These are phyloP conservation scores for Penicillium nucicola DNA, from an alignment of 495 filamentous ascomycete species.

Conservation along the genomic window DNA sequence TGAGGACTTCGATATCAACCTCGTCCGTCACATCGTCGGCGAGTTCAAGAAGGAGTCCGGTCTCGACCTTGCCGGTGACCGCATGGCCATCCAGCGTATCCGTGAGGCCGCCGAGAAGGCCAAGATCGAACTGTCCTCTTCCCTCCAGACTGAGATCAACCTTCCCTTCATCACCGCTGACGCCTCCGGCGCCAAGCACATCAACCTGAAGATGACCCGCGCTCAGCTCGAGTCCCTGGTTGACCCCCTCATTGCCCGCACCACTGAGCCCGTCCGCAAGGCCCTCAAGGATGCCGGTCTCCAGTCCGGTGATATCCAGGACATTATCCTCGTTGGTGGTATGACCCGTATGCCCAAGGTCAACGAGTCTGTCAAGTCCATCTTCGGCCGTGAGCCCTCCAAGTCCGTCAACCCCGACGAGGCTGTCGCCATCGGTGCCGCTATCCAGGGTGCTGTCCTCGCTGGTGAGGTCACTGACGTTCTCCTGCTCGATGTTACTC, in stretches of 20 bases:
- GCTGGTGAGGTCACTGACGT: conserved; percentile 96
- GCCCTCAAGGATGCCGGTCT: conserved; percentile 96
- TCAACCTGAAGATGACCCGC: conserved; percentile 91
- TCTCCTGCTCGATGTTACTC: conserved; percentile 93
- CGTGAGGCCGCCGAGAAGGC: conserved; percentile 99
- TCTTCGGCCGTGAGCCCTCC: conserved; percentile 96
- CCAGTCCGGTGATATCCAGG: conserved; percentile 93
- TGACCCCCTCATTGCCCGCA: conserved; percentile 83
- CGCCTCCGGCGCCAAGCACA: conserved; percentile 92
- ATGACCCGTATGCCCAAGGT: conserved; percentile 99
- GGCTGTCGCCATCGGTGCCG: conserved; percentile 97
- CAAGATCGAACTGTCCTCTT: conserved; percentile 98
- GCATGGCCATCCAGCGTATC: conserved; percentile 99
- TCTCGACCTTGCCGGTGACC: conserved; percentile 87
- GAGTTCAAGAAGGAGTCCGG: conserved; percentile 96
- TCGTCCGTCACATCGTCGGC: conserved; percentile 91
- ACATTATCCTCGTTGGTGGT: conserved; percentile 97
- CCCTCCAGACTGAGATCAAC: conserved; percentile 96
- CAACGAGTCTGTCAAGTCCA: conserved; percentile 91
- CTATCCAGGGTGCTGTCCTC: conserved; percentile 95
- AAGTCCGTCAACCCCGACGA: conserved; percentile 99
- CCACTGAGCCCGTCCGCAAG: conserved; percentile 92
- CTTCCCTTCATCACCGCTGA: conserved; percentile 97
- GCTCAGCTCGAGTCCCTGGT: conserved; percentile 90
- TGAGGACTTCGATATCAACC: conserved; percentile 96